Percentiles rank a stretch among this genome's conserved stretches.
These are phyloP conservation scores for Asterochloris sp. DNA, from an alignment of 139 green algal genomes.

Conservation along the genomic window DNA sequence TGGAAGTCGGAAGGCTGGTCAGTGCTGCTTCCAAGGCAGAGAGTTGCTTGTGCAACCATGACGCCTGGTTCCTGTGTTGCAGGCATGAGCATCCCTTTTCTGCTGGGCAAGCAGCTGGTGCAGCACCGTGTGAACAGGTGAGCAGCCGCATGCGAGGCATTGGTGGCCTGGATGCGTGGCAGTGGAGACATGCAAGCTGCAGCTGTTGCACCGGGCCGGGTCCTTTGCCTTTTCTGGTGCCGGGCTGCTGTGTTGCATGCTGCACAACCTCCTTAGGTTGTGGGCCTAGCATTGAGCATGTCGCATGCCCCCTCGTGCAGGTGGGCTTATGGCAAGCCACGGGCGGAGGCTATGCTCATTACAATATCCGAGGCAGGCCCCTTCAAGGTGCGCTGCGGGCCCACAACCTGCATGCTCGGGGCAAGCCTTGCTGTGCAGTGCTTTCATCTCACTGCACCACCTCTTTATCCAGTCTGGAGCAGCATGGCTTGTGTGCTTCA, in stretches of 20 bases:
- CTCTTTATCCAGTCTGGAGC: neutral
- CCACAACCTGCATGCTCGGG: neutral
- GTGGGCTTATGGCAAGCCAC: conserved; percentile 10
- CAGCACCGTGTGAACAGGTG: neutral
- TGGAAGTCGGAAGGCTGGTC: too few relatives aligned
- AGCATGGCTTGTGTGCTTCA: neutral
- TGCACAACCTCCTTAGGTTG: neutral
- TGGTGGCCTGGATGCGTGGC: too few relatives aligned
- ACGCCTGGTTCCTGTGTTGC: too few relatives aligned
- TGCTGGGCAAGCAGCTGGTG: conserved; percentile 10
- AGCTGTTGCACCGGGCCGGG: too few relatives aligned
- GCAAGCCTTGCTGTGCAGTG: neutral
- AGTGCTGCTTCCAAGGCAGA: too few relatives aligned
- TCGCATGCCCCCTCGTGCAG: neutral
- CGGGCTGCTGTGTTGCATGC: neutral
- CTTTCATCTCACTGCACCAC: neutral
- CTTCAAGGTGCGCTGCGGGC: neutral
- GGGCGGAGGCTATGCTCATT: conserved; percentile 13
- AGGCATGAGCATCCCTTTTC: conserved; percentile 8
- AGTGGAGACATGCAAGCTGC: too few relatives aligned
- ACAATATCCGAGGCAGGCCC: conserved; percentile 11
- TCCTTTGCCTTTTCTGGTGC: neutral
- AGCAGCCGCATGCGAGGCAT: neutral
- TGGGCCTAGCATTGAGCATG: neutral
- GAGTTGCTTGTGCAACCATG: too few relatives aligned